A percentile compares a stretch with the other conserved stretches of the same genome.
Conservation (phyloP, 106 monocot genomes). For the Apostasia ramifera region DNA sequence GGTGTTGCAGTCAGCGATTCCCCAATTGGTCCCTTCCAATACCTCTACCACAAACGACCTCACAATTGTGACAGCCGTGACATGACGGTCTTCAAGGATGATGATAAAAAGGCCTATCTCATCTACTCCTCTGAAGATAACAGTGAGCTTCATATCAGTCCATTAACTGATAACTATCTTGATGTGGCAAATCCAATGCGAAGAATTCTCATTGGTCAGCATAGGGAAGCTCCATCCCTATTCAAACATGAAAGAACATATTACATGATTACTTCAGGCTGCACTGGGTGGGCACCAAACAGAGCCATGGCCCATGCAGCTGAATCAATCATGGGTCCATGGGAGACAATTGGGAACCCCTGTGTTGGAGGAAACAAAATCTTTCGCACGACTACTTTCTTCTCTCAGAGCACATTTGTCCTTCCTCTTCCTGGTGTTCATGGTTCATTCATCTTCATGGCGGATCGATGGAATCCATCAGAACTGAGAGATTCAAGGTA, state of each 20-base stretch:
- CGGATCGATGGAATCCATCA: constrained; percentile 85
- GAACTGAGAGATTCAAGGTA: constrained; percentile 88
- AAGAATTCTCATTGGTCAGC: constrained; percentile 64
- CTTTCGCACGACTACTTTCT: constrained; percentile 71
- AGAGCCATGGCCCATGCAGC: constrained; percentile 72
- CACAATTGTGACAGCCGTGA: constrained; percentile 87
- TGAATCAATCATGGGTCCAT: constrained; percentile 82
- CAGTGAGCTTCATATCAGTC: constrained; percentile 80
- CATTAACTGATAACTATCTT: constrained; percentile 71
- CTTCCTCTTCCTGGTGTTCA: constrained; percentile 51
- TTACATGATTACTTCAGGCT: constrained; percentile 98
- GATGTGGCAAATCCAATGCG: constrained; percentile 37
- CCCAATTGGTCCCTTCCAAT: constrained; percentile 76
- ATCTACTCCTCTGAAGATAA: constrained; percentile 82
- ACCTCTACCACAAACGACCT: constrained; percentile 71
- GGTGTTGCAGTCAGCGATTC: constrained; percentile 68
- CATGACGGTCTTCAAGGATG: constrained; percentile 94
- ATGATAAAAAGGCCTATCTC: constrained; percentile 64
- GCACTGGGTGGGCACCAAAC: constrained; percentile 93
- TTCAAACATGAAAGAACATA: constrained; percentile 75
- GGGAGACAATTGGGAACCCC: constrained; percentile 93
- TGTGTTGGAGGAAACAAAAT: constrained; percentile 81
- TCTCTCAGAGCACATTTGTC: constrained; percentile 79
- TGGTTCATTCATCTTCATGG: constrained; percentile 85
- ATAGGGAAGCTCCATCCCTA: constrained; percentile 81